Evolutionary conservation across 805 yeast genomes (phyloP).

Genomic region (Isabelozyma gotoi): DNA sequence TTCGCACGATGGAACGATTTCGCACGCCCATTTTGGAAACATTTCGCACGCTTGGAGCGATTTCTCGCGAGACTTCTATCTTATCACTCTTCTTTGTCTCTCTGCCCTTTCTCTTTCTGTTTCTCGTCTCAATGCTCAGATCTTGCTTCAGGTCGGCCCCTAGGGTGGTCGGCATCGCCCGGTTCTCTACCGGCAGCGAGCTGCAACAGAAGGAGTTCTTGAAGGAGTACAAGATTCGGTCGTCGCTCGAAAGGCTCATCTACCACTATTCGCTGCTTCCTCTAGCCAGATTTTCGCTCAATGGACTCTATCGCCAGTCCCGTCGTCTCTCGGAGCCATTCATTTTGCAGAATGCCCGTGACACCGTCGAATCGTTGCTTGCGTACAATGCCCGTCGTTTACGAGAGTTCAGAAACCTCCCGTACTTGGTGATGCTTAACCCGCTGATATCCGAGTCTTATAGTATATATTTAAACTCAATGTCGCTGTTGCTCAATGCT

Average conservation of each 20-base stretch:
- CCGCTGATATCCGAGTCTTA: slow-evolving; percentile 83
- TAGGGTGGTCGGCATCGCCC: too few relatives aligned
- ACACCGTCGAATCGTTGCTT: slow-evolving; percentile 56
- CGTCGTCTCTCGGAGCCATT: slow-evolving; percentile 36
- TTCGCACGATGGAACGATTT: too few relatives aligned
- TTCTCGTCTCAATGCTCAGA: too few relatives aligned
- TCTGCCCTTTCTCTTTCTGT: too few relatives aligned
- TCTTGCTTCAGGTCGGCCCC: too few relatives aligned
- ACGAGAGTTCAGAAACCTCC: slow-evolving; percentile 67
- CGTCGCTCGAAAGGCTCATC: slow-evolving; percentile 58
- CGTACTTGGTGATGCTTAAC: slow-evolving; percentile 81
- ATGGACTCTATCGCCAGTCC: slow-evolving; percentile 45
- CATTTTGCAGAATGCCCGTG: slow-evolving; percentile 46
- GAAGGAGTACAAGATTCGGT: slow-evolving; percentile 55
- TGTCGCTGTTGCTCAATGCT: slow-evolving; percentile 40
- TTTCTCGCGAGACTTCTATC: too few relatives aligned
- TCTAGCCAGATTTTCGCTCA: slow-evolving; percentile 53
- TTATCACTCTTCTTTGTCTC: too few relatives aligned
- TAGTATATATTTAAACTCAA: slow-evolving; percentile 67
- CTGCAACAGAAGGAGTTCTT: slow-evolving; percentile 39
- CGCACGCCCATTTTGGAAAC: too few relatives aligned
- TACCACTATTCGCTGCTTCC: slow-evolving; percentile 53
- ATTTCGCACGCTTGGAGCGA: too few relatives aligned
- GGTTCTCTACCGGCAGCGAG: neutral
- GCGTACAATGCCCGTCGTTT: slow-evolving; percentile 70